phyloP scores from a whole-genome alignment of 164 flowering plant species.

The Warburgia ugandensis region DNA sequence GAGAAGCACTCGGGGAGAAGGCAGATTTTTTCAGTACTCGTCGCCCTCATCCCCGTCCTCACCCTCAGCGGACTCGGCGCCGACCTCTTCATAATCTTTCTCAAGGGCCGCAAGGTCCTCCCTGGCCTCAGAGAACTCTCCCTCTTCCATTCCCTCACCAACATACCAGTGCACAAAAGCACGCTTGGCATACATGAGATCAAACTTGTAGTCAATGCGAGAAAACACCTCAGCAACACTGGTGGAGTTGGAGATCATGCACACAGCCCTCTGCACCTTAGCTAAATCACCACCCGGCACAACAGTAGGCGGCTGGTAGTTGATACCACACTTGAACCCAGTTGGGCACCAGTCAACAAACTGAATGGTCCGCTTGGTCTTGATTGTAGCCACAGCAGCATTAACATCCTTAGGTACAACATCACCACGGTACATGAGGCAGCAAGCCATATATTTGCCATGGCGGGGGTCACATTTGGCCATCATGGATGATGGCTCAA shows the following conservation, averaged over 20 bases:
- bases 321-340: no score
- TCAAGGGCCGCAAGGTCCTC: conserved; percentile 67
- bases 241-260: no score
- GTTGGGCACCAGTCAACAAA: no score
- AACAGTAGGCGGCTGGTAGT: no score
- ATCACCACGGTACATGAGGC: no score
- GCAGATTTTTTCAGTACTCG: conserved; percentile 38
- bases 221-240: conserved; percentile 53
- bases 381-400: conserved; percentile 54
- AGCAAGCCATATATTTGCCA: no score
- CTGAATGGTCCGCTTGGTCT: no score
- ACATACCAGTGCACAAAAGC: conserved; percentile 37
- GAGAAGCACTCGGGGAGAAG: no score
- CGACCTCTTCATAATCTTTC: conserved; percentile 50
- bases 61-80: conserved; percentile 51
- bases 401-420: conserved; percentile 56
- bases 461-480: no score
- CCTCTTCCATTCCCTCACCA: conserved; percentile 48
- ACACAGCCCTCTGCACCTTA: no score
- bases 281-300: no score
- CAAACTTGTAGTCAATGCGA: conserved; percentile 51
- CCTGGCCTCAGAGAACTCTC: conserved; percentile 60
- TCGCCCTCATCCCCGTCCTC: conserved; percentile 50
- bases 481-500: no score
- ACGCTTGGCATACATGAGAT: conserved; percentile 49